Evolutionary conservation across 305 asterid genomes (phyloP).

Genomic region (Solanum hybrid): DNA sequence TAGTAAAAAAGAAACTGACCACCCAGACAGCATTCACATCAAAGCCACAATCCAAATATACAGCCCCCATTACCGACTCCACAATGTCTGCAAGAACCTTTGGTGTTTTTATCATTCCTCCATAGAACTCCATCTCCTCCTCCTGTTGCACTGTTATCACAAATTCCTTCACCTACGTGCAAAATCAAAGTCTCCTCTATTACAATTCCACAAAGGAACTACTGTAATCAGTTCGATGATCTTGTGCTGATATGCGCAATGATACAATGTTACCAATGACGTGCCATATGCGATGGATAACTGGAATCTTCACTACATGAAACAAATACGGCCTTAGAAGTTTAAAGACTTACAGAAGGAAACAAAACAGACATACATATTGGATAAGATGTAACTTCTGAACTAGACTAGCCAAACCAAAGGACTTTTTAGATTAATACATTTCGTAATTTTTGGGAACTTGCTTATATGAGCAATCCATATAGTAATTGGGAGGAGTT

Average conservation of each 20-base stretch:
- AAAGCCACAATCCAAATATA: constrained; percentile 25
- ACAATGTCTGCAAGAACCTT: constrained; percentile 42
- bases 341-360: background rate
- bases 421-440: background rate
- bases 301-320: background rate
- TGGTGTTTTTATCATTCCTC: constrained; percentile 72
- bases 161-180: constrained; percentile 50
- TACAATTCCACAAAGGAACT: background rate
- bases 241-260: background rate
- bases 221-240: background rate
- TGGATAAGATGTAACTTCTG: background rate
- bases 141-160: constrained; percentile 36
- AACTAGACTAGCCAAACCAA: background rate
- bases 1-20: constrained; percentile 14
- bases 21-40: constrained; percentile 16
- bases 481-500: background rate
- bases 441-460: background rate
- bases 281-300: background rate
- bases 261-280: background rate
- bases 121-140: constrained; percentile 43
- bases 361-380: background rate
- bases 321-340: background rate
- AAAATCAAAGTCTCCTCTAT: background rate
- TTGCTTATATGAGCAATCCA: background rate
- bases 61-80: constrained; percentile 29